Percentiles rank a stretch among this genome's conserved stretches.
Conservation (phyloP, 2,329 filamentous ascomycete species). For the Pseudocercospora macadamiae region DNA sequence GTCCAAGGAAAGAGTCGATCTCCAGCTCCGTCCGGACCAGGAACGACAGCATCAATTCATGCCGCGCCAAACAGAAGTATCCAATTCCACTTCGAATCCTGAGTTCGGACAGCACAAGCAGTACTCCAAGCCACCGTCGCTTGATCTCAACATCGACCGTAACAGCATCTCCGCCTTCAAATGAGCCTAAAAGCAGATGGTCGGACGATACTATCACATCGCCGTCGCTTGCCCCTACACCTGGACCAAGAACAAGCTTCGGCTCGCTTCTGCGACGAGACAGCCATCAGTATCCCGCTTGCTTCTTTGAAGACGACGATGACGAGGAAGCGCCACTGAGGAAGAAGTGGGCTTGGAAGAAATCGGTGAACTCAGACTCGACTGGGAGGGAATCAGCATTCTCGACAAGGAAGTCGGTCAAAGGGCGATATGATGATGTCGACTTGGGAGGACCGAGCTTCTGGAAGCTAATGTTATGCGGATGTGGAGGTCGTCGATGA, state of each 20-base stretch:
- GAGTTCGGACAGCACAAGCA: conserved; percentile 19
- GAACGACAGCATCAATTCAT: conserved; percentile 30
- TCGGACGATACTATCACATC: conserved; percentile 36
- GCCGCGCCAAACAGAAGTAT: conserved; percentile 15
- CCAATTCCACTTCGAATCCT: conserved; percentile 31
- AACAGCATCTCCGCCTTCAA: neutral
- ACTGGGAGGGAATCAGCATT: conserved; percentile 8
- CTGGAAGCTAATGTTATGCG: conserved; percentile 17
- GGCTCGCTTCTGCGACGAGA: conserved; percentile 27
- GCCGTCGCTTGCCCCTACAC: conserved; percentile 23
- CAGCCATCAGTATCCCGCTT: conserved; percentile 32
- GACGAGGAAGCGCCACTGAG: conserved; percentile 27
- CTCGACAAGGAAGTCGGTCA: neutral
- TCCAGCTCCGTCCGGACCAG: conserved; percentile 31
- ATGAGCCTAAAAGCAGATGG: conserved; percentile 25
- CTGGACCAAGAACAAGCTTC: conserved; percentile 30
- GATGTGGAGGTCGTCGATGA: conserved; percentile 22
- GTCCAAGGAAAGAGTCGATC: conserved; percentile 32
- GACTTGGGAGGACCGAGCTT: conserved; percentile 2
- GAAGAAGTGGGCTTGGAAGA: conserved; percentile 30
- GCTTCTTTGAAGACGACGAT: conserved; percentile 38
- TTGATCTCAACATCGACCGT: conserved; percentile 17
- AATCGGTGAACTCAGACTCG: conserved; percentile 7
- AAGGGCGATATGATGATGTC: neutral
- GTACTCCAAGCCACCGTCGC: neutral